Evolutionary conservation across 2,329 filamentous ascomycete species (phyloP), one percentile per base, ranked within the genome.

Genomic region (Talaromyces sp.): DNA sequence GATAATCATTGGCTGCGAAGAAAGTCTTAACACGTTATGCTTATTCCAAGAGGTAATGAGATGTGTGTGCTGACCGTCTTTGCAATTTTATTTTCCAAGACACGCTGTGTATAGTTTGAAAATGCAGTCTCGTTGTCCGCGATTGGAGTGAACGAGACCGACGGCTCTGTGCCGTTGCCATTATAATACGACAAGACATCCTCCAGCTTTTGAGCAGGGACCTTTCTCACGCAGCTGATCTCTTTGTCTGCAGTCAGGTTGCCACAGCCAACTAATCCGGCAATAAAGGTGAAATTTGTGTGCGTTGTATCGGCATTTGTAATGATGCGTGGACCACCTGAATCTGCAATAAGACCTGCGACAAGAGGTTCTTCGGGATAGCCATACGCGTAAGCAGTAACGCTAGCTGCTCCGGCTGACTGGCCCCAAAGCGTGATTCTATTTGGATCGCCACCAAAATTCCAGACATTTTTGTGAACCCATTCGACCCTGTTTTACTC

Each of bases 401-500:
- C 27, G n/a, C 41, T 44, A 7, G n/a, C 41, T 10, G 41, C 41
- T 3, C 41, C 41, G n/a, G 41, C 27, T 10, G 27, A 32, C 17
- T 44, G 41, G 16, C 41, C 41, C 41, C 41, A 44, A 11, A 44
- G 27, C 9, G 27, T 17, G n/a, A 44, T 44, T 30, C 41, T 61
- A 1, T 60, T 46, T 1, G 67, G 63, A 37, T 73, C 70, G 11
- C 71, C 70, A 8, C 70, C 70, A 52, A 74, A 74, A 14, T 56
- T 62, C 10, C 54, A 63, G 27, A 74, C 70, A 44, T 73, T 67
- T 7, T 65, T 56, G 11, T 65, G 59, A 7, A 72, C 61, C 70
- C 70, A 74, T 52, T 66, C 62, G 9, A 73, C 54, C 8, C 42
- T 50, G 17, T 14, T n/a, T n/a, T n/a, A n/a, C n/a, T n/a, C 3